phyloP scores from a whole-genome alignment of 1,139 yeast species.

The Yamadazyma diddensiae region DNA sequence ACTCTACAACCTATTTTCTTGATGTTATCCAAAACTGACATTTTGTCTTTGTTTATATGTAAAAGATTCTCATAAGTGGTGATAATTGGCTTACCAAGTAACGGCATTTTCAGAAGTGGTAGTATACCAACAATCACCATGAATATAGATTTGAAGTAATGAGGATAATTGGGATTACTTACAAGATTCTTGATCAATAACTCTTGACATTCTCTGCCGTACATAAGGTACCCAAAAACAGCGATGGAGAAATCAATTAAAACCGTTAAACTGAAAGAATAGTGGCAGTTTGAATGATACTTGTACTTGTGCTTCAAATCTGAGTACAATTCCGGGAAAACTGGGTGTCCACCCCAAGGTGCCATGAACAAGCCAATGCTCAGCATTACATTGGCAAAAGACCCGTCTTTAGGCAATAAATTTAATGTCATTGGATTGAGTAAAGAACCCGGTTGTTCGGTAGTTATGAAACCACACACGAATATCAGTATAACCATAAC shows the following conservation, averaged over 20 bases:
- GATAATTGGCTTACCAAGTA: conserved; percentile 38
- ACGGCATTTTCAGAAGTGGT: conserved; percentile 42
- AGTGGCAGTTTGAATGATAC: conserved; percentile 24
- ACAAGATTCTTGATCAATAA: conserved; percentile 39
- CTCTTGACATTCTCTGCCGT: conserved; percentile 35
- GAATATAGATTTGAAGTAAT: conserved; percentile 26
- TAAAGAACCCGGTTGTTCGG: conserved; percentile 64
- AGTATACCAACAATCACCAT: conserved; percentile 38
- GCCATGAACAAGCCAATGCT: conserved; percentile 78
- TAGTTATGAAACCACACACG: conserved; percentile 59
- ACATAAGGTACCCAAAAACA: conserved; percentile 40
- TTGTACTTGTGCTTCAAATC: conserved; percentile 79
- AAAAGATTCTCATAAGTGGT: conserved; percentile 35
- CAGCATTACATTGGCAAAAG: conserved; percentile 40
- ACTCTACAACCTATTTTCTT: conserved; percentile 33
- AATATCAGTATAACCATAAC: conserved; percentile 58
- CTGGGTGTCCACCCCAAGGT: conserved; percentile 91
- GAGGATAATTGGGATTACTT: conserved; percentile 32
- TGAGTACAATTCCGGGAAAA: conserved; percentile 73
- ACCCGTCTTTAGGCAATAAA: conserved; percentile 50
- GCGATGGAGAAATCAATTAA: conserved; percentile 33
- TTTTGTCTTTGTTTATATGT: conserved; percentile 8
- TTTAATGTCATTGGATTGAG: conserved; percentile 48
- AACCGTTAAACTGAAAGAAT: conserved; percentile 35
- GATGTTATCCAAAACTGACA: conserved; percentile 1